Conservation (phyloP, 2,329 filamentous ascomycete genomes). For the Scleromitrula shiraiana region DNA sequence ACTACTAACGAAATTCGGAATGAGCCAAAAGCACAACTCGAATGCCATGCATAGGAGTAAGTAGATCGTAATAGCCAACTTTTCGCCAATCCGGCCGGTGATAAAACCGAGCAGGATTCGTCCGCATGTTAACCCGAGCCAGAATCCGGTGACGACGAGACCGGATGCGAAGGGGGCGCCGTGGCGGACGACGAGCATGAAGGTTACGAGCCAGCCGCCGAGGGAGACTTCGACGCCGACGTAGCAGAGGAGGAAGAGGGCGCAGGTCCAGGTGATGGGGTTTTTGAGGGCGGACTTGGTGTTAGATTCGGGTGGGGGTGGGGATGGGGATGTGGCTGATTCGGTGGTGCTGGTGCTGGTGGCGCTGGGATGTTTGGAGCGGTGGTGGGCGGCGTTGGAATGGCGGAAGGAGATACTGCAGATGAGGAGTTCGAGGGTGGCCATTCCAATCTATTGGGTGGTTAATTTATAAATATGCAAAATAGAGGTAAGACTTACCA, state of each 20-base stretch:
- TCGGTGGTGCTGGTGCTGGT: no score
- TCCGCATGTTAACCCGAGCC: slow-evolving; percentile 73
- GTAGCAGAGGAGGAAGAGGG: slow-evolving; percentile 68
- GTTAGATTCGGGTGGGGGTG: slow-evolving; percentile 11
- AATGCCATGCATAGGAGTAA: slow-evolving; percentile 54
- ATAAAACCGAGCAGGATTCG: slow-evolving; percentile 68
- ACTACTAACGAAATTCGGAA: slow-evolving; percentile 66
- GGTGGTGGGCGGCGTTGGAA: slow-evolving; percentile 50
- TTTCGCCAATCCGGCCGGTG: slow-evolving; percentile 67
- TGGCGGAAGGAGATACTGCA: slow-evolving; percentile 52
- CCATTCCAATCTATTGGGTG: slow-evolving; percentile 39
- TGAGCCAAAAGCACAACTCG: slow-evolving; percentile 71
- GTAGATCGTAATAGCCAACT: slow-evolving; percentile 56
- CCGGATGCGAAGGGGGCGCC: slow-evolving; percentile 64
- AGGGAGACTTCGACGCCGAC: slow-evolving; percentile 70
- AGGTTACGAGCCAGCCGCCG: slow-evolving; percentile 74
- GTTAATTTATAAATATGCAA: background rate
- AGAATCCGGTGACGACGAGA: slow-evolving; percentile 73
- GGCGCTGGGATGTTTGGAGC: slow-evolving; percentile 42
- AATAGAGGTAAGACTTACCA: slow-evolving; percentile 40
- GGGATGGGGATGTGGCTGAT: no score
- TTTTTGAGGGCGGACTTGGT: slow-evolving; percentile 31
- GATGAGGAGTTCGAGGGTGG: slow-evolving; percentile 46
- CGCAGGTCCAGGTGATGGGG: slow-evolving; percentile 56
- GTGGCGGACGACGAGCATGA: slow-evolving; percentile 70